Conservation (phyloP, 768 basidiomycete genomes). For the Gyrodon lividus region DNA sequence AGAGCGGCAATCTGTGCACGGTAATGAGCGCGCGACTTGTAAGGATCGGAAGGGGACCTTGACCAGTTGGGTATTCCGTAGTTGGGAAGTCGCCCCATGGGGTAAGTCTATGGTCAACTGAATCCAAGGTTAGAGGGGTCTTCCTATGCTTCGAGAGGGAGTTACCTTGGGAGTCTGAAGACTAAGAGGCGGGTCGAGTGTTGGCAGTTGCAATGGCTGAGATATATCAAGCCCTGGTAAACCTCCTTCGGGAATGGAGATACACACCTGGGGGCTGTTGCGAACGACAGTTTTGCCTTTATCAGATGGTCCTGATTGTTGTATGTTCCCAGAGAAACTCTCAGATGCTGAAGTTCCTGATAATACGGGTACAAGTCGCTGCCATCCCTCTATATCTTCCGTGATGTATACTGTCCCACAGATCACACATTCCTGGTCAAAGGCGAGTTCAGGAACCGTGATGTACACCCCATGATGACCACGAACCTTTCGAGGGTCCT, state of each 20-base stretch:
- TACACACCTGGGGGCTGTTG: slow-evolving; percentile 23
- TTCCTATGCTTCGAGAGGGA: not conserved
- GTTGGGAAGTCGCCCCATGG: slow-evolving; percentile 11
- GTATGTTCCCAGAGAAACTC: slow-evolving; percentile 1
- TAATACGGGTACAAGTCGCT: slow-evolving; percentile 39
- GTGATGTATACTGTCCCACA: slow-evolving; percentile 63
- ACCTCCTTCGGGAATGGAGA: not conserved
- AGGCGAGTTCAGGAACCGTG: slow-evolving; percentile 1
- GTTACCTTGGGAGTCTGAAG: slow-evolving; percentile 29
- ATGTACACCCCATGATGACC: slow-evolving; percentile 2
- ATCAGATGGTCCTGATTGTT: slow-evolving; percentile 8
- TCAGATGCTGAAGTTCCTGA: slow-evolving; percentile 7
- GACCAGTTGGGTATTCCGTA: slow-evolving; percentile 19
- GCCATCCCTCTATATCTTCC: slow-evolving; percentile 53
- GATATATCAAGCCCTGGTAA: not conserved
- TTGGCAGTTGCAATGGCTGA: slow-evolving; percentile 31
- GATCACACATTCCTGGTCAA: slow-evolving; percentile 70
- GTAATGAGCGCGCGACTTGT: slow-evolving; percentile 3
- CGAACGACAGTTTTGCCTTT: slow-evolving; percentile 14
- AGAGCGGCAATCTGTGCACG: slow-evolving; percentile 16
- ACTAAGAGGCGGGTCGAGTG: slow-evolving; percentile 33
- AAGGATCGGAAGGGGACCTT: not conserved
- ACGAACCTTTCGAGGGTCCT: slow-evolving; percentile 65
- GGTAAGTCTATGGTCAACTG: slow-evolving; percentile 25
- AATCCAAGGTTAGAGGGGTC: slow-evolving; percentile 6